phyloP scores from a whole-genome alignment of 768 basidiomycete species.

The Suillus subaureus region DNA sequence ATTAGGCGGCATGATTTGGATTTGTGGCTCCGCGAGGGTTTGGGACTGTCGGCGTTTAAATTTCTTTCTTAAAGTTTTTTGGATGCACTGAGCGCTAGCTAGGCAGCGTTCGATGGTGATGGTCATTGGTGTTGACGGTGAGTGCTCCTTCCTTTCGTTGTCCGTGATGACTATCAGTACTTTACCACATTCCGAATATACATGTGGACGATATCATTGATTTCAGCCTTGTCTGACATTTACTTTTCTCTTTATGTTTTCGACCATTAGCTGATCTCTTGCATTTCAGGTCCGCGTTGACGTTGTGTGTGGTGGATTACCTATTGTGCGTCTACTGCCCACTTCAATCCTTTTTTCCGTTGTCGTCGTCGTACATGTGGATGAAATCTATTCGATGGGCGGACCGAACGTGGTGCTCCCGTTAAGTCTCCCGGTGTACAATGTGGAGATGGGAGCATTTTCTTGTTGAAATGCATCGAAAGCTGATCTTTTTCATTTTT shows the following conservation, averaged over 20 bases:
- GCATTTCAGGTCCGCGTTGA: conserved; percentile 13
- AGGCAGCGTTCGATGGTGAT: neutral
- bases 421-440: conserved; percentile 81
- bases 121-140: conserved; percentile 18
- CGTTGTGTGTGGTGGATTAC: neutral
- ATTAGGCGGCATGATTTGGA: neutral
- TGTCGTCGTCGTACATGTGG: conserved; percentile 30
- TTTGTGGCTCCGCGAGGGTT: neutral
- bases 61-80: neutral
- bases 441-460: conserved; percentile 62
- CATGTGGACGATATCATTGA: conserved; percentile 70
- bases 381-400: conserved; percentile 88
- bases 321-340: conserved; percentile 17
- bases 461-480: conserved; percentile 85
- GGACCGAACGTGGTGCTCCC: conserved; percentile 68
- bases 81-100: neutral
- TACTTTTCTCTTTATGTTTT: conserved; percentile 7
- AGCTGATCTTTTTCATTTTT: conserved; percentile 46
- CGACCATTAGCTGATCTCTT: neutral
- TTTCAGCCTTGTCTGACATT: conserved; percentile 94
- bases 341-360: no score
- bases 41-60: conserved; percentile 14
- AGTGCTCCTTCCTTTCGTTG: conserved; percentile 17
- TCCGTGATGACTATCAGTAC: conserved; percentile 70
- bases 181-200: conserved; percentile 85